Conservation (phyloP, 2,329 filamentous ascomycete species). For the Zymoseptoria crescenta region DNA sequence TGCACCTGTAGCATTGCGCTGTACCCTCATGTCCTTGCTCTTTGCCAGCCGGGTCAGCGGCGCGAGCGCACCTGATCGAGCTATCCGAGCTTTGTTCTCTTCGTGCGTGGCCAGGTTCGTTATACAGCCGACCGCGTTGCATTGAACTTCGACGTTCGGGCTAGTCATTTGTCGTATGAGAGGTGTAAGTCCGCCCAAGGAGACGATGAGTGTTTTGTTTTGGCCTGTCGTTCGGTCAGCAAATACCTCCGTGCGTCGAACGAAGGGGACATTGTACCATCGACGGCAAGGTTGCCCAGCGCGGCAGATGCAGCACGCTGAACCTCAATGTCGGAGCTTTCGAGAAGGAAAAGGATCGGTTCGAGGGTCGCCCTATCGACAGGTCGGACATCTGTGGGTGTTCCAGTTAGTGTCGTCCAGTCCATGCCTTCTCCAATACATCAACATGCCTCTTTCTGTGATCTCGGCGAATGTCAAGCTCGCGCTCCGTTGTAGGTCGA, state of each 20-base stretch:
- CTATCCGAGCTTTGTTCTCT: conserved; percentile 98
- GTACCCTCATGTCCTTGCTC: conserved; percentile 96
- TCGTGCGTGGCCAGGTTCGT: conserved; percentile 97
- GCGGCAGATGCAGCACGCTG: conserved; percentile 94
- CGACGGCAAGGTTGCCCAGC: conserved; percentile 90
- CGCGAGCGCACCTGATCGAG: conserved; percentile 82
- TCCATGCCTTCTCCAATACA: neutral
- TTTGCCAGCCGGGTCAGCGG: conserved; percentile 88
- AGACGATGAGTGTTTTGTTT: conserved; percentile 95
- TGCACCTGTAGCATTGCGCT: conserved; percentile 92
- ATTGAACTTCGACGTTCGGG: conserved; percentile 95
- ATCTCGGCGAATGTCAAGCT: conserved; percentile 99
- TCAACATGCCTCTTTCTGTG: conserved; percentile 75
- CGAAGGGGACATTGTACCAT: conserved; percentile 76
- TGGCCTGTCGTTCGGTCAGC: conserved; percentile 69
- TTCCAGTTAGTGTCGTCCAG: conserved; percentile 9
- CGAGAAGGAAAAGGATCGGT: conserved; percentile 88
- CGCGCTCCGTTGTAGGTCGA: conserved; percentile 92
- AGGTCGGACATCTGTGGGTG: conserved; percentile 74
- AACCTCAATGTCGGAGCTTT: conserved; percentile 93
- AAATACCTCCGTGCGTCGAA: conserved; percentile 81
- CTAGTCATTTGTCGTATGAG: conserved; percentile 98
- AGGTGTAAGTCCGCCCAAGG: conserved; percentile 79
- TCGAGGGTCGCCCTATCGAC: conserved; percentile 92
- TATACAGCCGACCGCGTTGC: conserved; percentile 97